These are phyloP conservation scores for Fusarium heterosporum DNA, from an alignment of 2,329 filamentous ascomycete genomes.

Conservation along the genomic window DNA sequence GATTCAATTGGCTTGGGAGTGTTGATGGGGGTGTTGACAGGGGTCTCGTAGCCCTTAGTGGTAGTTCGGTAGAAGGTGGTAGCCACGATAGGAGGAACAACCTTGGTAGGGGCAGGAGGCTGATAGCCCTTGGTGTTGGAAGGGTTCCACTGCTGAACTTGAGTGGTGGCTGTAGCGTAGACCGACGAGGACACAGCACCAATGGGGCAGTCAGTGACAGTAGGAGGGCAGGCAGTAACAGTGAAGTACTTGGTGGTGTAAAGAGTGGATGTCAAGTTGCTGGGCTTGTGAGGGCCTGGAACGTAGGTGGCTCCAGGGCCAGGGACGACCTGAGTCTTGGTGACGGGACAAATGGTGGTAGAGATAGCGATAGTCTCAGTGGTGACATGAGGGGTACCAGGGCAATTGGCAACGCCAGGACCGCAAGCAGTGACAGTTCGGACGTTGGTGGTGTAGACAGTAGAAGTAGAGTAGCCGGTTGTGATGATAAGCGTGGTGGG, in stretches of 20 bases:
- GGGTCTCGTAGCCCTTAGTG: conserved; percentile 28
- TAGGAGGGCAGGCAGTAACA: conserved; percentile 20
- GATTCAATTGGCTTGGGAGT: conserved; percentile 2
- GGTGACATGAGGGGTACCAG: conserved; percentile 8
- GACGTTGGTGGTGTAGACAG: conserved; percentile 35
- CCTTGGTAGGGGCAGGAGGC: conserved; percentile 7
- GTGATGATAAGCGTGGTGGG: conserved; percentile 18
- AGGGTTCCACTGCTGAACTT: conserved; percentile 19
- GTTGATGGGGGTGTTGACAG: conserved; percentile 2
- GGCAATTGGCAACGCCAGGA: conserved; percentile 7
- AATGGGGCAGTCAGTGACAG: conserved; percentile 22
- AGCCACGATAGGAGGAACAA: not conserved
- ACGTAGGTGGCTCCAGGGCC: conserved; percentile 8
- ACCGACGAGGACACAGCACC: conserved; percentile 18
- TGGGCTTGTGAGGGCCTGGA: not conserved
- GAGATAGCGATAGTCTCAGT: conserved; percentile 33
- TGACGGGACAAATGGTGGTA: conserved; percentile 37
- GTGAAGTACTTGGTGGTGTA: conserved; percentile 39
- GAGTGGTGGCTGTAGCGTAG: conserved; percentile 31
- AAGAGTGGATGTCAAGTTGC: conserved; percentile 29
- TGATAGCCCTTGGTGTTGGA: conserved; percentile 6
- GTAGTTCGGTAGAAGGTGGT: conserved; percentile 19
- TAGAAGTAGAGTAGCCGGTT: conserved; percentile 27
- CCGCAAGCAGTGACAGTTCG: conserved; percentile 36
- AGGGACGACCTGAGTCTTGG: conserved; percentile 15